These are phyloP conservation scores for Eucalyptus viminalis DNA, from an alignment of 345 rosid genomes.

Conservation along the genomic window DNA sequence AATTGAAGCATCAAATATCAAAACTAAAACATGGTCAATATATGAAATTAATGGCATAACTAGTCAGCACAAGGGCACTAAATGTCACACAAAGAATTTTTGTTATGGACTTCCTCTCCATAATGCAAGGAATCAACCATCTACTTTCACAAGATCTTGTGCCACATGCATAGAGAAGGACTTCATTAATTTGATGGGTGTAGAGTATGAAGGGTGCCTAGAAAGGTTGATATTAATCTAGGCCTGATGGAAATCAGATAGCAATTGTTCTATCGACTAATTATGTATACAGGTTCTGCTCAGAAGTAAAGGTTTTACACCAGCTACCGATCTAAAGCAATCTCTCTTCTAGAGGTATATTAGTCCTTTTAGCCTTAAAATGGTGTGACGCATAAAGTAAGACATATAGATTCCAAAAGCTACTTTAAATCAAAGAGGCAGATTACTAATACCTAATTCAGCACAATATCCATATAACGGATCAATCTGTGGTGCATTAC, in stretches of 20 bases:
- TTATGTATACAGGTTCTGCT: not conserved
- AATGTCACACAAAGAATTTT: not conserved
- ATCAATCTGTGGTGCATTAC: not conserved
- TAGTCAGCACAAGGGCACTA: not conserved
- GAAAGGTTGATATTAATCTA: not conserved
- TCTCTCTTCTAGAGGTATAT: not conserved
- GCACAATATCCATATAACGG: not conserved
- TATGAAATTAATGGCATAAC: not conserved
- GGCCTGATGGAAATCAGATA: not conserved
- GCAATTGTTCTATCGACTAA: not conserved
- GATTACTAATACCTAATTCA: not conserved
- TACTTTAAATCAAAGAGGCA: not conserved
- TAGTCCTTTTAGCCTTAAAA: not conserved
- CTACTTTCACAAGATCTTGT: not conserved
- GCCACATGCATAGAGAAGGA: not conserved
- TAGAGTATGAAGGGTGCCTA: not conserved
- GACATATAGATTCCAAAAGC: not conserved
- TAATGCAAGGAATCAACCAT: not conserved
- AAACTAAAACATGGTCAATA: not conserved
- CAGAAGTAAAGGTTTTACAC: not conserved
- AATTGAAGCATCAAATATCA: not conserved
- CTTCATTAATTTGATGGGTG: not conserved
- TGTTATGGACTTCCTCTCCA: not conserved
- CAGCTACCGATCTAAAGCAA: not conserved
- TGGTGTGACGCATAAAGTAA: not conserved